Base-by-base conservation (phyloP, 805 yeast species). In the Metschnikowia chrysomelidarum region DNA sequence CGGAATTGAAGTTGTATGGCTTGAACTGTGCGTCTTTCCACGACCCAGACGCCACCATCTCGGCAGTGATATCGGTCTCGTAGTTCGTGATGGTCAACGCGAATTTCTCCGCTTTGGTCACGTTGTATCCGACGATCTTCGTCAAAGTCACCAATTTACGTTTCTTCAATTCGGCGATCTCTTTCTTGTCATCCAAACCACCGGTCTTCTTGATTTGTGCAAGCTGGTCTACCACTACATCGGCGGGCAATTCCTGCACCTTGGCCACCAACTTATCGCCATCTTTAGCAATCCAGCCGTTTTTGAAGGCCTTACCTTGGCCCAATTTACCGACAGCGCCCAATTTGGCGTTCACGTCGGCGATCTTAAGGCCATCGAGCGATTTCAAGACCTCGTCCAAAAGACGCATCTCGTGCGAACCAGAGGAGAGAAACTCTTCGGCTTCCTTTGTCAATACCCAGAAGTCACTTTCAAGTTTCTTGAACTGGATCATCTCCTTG, bases 281-380 rank as follows among this genome's bases (percentile, higher is more conserved):
- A 40, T 82, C 85, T 60, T 94, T 93, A 46, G 76, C 67, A 53
- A 93, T 81, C 99, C 99, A 93, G 26, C 95, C 94, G 61, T 89
- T 89, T 64, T 88, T 91, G 76, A 93, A 94, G 12, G 98, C 99
- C 54, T 89, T 81, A 50, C 95, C 95, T 68, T 93, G 98, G 45
- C 98, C 99, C 46, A 91, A 74, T 51, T 82, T 81, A 44, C 97
- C 98, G 41, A 78, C 78, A 34, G 78, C 68, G 38, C 97, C 97
- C 64, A 91, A 69, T 47, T 82, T 75, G 37, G 79, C 58, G 40
- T 63, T 60, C 35, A 84, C 86, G 35, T 91, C 97, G 16, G 83
- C 59, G 50, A 93, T 80, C 56, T 84, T 86, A 52, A 93, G 72
- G 23, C 91, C 88, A 38, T 84, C 95, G 32, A 89, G 62, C 30